These are phyloP conservation scores for Serendipita vermifera DNA, from an alignment of 768 basidiomycete genomes.

Conservation along the genomic window DNA sequence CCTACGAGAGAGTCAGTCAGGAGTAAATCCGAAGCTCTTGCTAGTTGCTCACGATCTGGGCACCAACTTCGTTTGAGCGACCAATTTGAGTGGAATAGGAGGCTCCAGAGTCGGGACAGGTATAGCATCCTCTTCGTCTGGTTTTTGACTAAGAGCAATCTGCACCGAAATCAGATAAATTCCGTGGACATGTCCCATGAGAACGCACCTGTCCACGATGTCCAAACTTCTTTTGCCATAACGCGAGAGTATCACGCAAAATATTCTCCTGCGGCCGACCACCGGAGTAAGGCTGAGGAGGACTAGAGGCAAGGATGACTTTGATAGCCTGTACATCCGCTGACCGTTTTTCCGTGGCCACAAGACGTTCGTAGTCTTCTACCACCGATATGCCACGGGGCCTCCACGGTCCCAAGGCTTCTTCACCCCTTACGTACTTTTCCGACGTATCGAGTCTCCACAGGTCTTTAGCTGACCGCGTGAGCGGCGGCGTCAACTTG, in stretches of 20 bases:
- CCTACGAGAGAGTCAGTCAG: too few species aligned
- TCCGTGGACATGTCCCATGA: not conserved
- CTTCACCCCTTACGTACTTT: constrained; percentile 91
- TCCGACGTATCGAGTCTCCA: constrained; percentile 92
- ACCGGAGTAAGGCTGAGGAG: constrained; percentile 35
- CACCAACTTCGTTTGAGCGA: constrained; percentile 58
- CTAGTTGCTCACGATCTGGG: constrained; percentile 43
- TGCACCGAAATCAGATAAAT: constrained; percentile 25
- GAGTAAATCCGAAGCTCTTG: constrained; percentile 6
- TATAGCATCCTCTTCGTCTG: constrained; percentile 41
- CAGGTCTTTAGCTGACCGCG: constrained; percentile 74
- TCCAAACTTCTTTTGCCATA: constrained; percentile 80
- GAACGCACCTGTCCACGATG: constrained; percentile 54
- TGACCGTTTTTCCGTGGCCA: constrained; percentile 54
- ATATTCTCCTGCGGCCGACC: constrained; percentile 60
- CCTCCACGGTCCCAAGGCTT: constrained; percentile 67
- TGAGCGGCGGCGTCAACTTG: constrained; percentile 66
- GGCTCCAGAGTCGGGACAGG: constrained; percentile 28
- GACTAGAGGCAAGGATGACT: constrained; percentile 45
- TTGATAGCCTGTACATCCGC: constrained; percentile 86
- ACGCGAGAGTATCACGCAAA: constrained; percentile 48
- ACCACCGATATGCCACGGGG: constrained; percentile 80
- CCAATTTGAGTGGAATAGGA: constrained; percentile 48
- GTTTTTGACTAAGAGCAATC: constrained; percentile 69
- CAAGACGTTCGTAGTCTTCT: constrained; percentile 67